Conservation (phyloP, 352 stramenopile species). For the Globisporangium acanthophoron region DNA sequence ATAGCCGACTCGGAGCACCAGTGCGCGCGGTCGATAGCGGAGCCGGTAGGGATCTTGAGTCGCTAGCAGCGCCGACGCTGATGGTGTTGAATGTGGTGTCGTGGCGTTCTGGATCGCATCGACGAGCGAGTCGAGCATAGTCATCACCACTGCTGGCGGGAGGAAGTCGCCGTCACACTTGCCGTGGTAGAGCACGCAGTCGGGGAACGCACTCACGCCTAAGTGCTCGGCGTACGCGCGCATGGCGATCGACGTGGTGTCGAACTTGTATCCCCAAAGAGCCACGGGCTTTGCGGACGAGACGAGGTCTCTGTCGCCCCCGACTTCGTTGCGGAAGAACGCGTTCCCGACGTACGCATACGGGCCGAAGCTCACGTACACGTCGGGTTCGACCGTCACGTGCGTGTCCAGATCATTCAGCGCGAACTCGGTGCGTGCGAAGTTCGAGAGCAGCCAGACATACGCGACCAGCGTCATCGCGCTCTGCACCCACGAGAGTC, state of each 20-base stretch:
- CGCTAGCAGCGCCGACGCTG: neutral
- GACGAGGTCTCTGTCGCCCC: neutral
- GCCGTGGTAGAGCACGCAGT: conserved; percentile 11
- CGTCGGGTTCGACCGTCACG: conserved; percentile 3
- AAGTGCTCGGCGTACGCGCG: conserved; percentile 11
- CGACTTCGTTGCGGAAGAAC: conserved; percentile 2
- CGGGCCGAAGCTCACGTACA: conserved; percentile 10
- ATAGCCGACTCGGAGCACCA: neutral
- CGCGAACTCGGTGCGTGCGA: conserved; percentile 10
- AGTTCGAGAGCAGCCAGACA: conserved; percentile 9
- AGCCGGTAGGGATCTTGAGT: neutral
- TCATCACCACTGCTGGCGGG: neutral
- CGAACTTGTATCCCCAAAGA: conserved; percentile 16
- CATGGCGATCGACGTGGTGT: conserved; percentile 11
- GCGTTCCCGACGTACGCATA: conserved; percentile 11
- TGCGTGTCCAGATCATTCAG: conserved; percentile 1
- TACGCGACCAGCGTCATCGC: conserved; percentile 5
- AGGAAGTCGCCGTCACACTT: neutral
- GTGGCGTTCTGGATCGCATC: neutral
- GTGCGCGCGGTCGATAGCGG: neutral
- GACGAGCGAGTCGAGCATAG: conserved; percentile 12
- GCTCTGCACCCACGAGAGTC: conserved; percentile 5
- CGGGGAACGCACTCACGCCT: conserved; percentile 1
- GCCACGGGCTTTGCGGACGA: neutral
- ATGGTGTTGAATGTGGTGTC: neutral